A percentile compares a stretch with the other conserved stretches of the same genome.
phyloP scores from a whole-genome alignment of 2,329 filamentous ascomycete genomes.

The Alternaria triticina region DNA sequence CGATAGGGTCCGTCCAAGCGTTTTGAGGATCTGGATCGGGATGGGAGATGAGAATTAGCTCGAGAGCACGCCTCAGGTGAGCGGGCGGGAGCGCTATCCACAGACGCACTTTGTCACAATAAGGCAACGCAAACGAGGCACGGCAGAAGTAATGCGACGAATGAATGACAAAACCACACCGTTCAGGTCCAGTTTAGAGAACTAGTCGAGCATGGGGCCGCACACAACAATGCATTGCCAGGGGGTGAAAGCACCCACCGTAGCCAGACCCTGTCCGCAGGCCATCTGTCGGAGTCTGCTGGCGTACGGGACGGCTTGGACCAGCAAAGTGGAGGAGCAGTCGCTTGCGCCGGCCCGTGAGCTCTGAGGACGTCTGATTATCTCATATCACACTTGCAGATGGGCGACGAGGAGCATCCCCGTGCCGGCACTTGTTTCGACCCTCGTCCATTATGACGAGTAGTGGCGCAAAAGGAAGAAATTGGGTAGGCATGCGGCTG shows the following conservation, averaged over 20 bases:
- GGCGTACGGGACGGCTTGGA: constrained; percentile 50
- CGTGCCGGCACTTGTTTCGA: constrained; percentile 9
- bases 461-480: constrained; percentile 12
- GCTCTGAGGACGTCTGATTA: constrained; percentile 20
- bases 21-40: constrained; percentile 50
- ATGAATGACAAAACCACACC: constrained; percentile 47
- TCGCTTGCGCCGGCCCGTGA: constrained; percentile 47
- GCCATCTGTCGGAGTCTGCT: constrained; percentile 44
- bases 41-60: constrained; percentile 42
- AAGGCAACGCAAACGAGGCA: constrained; percentile 49
- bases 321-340: constrained; percentile 44
- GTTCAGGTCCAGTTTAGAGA: constrained; percentile 43
- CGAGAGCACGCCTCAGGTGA: constrained; percentile 47
- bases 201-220: constrained; percentile 40
- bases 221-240: constrained; percentile 42
- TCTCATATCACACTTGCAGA: constrained; percentile 19
- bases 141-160: constrained; percentile 47
- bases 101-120: constrained; percentile 46
- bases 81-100: constrained; percentile 45
- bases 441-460: not conserved
- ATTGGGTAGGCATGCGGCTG: constrained; percentile 38
- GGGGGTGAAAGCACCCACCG: constrained; percentile 41
- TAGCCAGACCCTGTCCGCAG: constrained; percentile 43
- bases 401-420: constrained; percentile 10
- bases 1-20: constrained; percentile 52